Percentiles rank a stretch among this genome's conserved stretches.
Evolutionary conservation across 345 rosid genomes (phyloP).

Genomic region (Cardamine occulta): DNA sequence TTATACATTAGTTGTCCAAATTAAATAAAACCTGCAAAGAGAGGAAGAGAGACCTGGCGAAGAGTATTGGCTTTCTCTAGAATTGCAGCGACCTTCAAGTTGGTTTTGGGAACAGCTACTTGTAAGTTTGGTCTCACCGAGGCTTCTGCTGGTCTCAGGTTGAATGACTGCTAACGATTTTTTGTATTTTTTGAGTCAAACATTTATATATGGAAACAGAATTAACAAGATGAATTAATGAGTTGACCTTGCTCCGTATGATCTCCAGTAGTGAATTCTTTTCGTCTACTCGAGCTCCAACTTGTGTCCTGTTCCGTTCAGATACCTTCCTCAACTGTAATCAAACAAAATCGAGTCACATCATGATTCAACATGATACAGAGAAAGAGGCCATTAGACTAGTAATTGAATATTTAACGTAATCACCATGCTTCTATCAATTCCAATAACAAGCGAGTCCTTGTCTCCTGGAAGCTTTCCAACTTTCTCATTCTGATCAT

Average conservation of each 20-base stretch:
- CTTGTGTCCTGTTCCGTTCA: conserved; percentile 55
- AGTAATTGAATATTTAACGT: background rate
- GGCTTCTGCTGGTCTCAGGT: conserved; percentile 71
- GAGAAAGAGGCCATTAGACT: background rate
- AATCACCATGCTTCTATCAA: conserved; percentile 40
- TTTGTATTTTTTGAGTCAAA: background rate
- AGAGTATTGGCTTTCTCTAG: conserved; percentile 94
- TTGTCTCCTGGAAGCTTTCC: background rate
- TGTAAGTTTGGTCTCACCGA: conserved; percentile 69
- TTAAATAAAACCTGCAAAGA: background rate
- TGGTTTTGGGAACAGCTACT: conserved; percentile 68
- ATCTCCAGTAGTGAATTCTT: conserved; percentile 82
- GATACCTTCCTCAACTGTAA: conserved; percentile 81
- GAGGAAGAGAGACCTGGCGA: conserved; percentile 72
- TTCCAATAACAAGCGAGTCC: conserved; percentile 24
- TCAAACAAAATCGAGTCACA: conserved; percentile 5
- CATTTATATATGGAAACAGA: background rate
- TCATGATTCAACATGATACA: background rate
- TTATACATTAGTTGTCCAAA: background rate
- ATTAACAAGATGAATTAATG: background rate
- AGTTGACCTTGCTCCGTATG: conserved; percentile 76
- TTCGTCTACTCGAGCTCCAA: conserved; percentile 63
- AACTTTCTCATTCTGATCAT: background rate
- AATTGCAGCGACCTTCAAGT: conserved; percentile 89
- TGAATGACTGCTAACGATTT: conserved; percentile 64